A percentile compares a stretch with the other conserved stretches of the same genome.
These are phyloP conservation scores for Carpinus fangiana DNA, from an alignment of 306 rosid species.

Conservation along the genomic window DNA sequence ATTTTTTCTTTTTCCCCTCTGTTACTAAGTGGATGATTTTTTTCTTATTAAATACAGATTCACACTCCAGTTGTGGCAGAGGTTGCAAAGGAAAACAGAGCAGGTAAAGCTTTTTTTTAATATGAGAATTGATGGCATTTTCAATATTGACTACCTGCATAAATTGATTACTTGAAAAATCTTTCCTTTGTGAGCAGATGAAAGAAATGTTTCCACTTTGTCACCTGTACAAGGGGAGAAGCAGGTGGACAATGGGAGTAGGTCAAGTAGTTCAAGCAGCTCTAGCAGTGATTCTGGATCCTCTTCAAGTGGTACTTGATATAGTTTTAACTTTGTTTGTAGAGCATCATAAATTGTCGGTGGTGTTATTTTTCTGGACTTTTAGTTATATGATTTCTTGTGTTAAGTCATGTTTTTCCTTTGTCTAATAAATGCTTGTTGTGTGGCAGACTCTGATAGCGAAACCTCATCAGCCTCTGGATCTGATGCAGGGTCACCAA, in stretches of 20 bases:
- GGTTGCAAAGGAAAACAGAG: conserved; percentile 48
- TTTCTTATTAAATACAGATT: conserved; percentile 29
- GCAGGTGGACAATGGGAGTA: conserved; percentile 68
- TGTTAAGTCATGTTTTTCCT: conserved; percentile 16
- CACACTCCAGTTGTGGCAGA: conserved; percentile 43
- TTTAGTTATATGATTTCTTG: conserved; percentile 13
- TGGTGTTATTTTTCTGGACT: background rate
- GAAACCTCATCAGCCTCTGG: conserved; percentile 95
- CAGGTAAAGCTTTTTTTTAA: conserved; percentile 45
- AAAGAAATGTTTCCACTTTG: conserved; percentile 45
- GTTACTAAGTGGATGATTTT: conserved; percentile 17
- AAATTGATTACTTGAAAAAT: conserved; percentile 22
- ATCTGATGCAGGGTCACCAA: conserved; percentile 76
- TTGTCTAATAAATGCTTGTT: conserved; percentile 27
- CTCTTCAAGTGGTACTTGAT: conserved; percentile 83
- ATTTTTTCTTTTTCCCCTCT: background rate
- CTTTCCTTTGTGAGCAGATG: conserved; percentile 41
- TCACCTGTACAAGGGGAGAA: conserved; percentile 56
- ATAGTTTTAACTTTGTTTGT: background rate
- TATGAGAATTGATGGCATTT: conserved; percentile 14
- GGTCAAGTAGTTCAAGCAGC: conserved; percentile 95
- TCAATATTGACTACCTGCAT: conserved; percentile 4
- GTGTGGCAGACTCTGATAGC: conserved; percentile 85
- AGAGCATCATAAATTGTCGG: background rate
- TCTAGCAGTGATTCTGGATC: conserved; percentile 97